Evolutionary conservation across 2,329 filamentous ascomycete species (phyloP).

Genomic region (Graphilbum sp.): DNA sequence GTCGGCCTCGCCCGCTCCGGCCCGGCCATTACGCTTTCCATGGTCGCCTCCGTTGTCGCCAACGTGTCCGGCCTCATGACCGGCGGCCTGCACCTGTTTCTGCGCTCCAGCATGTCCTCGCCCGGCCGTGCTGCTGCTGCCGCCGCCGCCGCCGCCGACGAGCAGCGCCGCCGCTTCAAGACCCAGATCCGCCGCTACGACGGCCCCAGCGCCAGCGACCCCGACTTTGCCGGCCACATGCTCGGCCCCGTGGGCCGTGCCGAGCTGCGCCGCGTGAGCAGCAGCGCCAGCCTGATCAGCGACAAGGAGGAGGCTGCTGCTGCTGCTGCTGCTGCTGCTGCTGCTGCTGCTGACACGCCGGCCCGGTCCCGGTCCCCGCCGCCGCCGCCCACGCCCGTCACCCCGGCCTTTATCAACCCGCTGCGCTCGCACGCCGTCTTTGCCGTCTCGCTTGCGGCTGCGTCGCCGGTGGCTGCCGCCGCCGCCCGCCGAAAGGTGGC

Average conservation of each 20-base stretch:
- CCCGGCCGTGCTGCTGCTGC: slow-evolving; percentile 37
- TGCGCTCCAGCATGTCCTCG: slow-evolving; percentile 50
- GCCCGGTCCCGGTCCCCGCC: too few relatives aligned
- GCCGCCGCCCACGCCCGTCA: too few relatives aligned
- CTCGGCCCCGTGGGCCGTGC: slow-evolving; percentile 16
- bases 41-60: slow-evolving; percentile 48
- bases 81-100: slow-evolving; percentile 48
- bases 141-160: slow-evolving; percentile 24
- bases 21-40: slow-evolving; percentile 32
- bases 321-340: too few relatives aligned
- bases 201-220: slow-evolving; percentile 9
- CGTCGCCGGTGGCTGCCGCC: not conserved
- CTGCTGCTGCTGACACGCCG: too few relatives aligned
- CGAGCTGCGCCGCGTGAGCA: slow-evolving; percentile 17
- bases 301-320: too few relatives aligned
- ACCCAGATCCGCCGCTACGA: slow-evolving; percentile 23
- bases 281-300: slow-evolving; percentile 18
- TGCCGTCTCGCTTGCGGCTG: slow-evolving; percentile 3
- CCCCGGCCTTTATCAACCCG: slow-evolving; percentile 12
- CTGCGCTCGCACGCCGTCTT: slow-evolving; percentile 19
- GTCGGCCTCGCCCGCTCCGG: slow-evolving; percentile 26
- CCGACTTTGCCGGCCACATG: slow-evolving; percentile 18
- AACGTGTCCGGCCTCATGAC: slow-evolving; percentile 51
- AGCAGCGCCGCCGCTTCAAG: slow-evolving; percentile 26
- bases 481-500: too few relatives aligned